Evolutionary conservation across 2,329 filamentous ascomycete species (phyloP), one percentile per base, ranked within the genome.

Genomic region (Trichoderma asperellum): DNA sequence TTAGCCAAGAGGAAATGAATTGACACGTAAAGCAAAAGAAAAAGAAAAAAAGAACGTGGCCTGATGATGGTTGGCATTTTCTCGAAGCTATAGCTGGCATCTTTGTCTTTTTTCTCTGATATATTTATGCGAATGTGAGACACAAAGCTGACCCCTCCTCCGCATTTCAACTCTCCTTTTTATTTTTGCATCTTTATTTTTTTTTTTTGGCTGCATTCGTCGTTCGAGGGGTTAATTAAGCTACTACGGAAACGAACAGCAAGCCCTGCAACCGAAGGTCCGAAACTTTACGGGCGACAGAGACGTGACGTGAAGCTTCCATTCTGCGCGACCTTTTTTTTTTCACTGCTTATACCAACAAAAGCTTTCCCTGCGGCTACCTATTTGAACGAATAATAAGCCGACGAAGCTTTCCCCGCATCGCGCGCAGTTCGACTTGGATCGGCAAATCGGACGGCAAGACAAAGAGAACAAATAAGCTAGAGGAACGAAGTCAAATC

Each of bases 41-140:
- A n/a, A 32, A 53, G 0, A 11, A 8, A 29, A 4, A 21, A 24
- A 18, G 55, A n/a, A 64, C 61, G 61, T 64, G 61, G 49, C 61
- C 34, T 32, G 61, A 64, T 55, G 61, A 43, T 64, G 24, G 16
- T 21, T 18, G 61, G 10, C 5, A 4, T 29, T 32, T 40, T 12
- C 18, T 43, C 7, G n/a, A 52, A 56, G 21, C 24, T 16, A 55
- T 35, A 64, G 61, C 47, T 64, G 61, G 61, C 61, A 55, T 55
- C 49, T 55, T 64, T 2, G 55, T 14, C 7, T 21, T 10, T 29
- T 6, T 11, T 24, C 7, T 40, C n/a, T 21, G 18, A 4, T 64
- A 32, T 27, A 29, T n/a, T 32, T 29, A 12, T 34, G 27, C n/a
- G 21, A 49, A 21, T 11, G 47, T 12, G 47, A 49, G 7, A 21